Base-by-base conservation (phyloP, 768 basidiomycete genomes). In the Pleurotus platypus region DNA sequence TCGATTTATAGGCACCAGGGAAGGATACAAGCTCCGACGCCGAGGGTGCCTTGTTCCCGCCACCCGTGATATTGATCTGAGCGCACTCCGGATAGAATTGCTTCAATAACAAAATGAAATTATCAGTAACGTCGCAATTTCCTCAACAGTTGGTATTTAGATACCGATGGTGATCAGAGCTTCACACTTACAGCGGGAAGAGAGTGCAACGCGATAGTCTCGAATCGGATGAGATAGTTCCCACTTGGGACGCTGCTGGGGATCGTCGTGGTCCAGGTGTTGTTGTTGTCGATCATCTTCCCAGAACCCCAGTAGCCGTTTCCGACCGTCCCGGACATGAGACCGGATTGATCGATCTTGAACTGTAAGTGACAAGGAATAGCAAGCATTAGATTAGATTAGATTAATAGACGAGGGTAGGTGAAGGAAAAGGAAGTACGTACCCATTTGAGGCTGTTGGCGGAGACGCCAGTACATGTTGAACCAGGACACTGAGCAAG, bases 51-150 rank as follows among this genome's bases (percentile, higher is more conserved):
- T 69, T 60, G 53, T 60, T 69, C 6, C 78, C 78, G 27, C 77
- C 75, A 27, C 72, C 73, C 20, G 72, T 74, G 57, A 79, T 77
- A 27, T 62, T 57, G 20, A 78, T 67, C 60, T 79, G 78, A 12
- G 78, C 78, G 53, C 78, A 78, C 63, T 86, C 83, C 0, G 87
- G 85, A 64, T 90, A 90, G 68, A 89, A 82, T 78, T 90, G 84
- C 68, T 83, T 67, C 12, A 69, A 22, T 2, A 18, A 27, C 26
- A 13, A n/a, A 45, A 11, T n/a, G n/a, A 45, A 16, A 45, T 16
- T 11, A 7, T n/a, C 43, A 7, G 16, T 11, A 45, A 16, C 13
- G 20, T 22, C 7, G 43, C 20, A 6, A 45, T 16, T 16, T 11
- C 12, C 3, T 22, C 2, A 39, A 12, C 12, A 12, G 5, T 20